Evolutionary conservation across 495 filamentous ascomycete genomes (phyloP), one percentile per base, ranked within the genome.

Genomic region (Penicillium nucicola): DNA sequence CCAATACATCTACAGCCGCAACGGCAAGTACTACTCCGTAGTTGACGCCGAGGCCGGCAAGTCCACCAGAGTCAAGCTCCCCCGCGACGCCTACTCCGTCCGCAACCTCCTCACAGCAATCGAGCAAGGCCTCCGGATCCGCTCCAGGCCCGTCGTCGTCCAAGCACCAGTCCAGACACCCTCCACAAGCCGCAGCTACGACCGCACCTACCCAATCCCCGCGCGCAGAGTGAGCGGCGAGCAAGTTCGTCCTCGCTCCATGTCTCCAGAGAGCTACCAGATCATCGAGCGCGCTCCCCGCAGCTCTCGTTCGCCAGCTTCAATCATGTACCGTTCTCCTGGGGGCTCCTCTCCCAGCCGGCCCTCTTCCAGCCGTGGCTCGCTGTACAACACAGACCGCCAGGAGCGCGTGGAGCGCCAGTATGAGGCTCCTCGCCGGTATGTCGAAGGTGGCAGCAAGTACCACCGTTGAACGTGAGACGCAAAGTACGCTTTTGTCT

Each of bases 61-160:
- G 46, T 56, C 65, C 0, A 73, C 67, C 7, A 66, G 77, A 5
- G 68, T 82, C 45, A 76, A 78, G 58, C 73, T 81, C 18, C 77
- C 77, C 2, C 60, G 64, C 8, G 63, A 70, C 33, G 71, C 61
- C 43, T 46, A 37, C 15, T 64, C 58, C 5, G 69, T 71, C 23
- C 74, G 71, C n/a, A 61, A 55, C 5, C 61, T 82, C 12, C 67
- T 82, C 1, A 61, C 70, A 12, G 76, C 77, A 2, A 64, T 81
- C 34, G 75, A 77, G 32, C 60, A 71, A 7, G 79, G 79, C 11
- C 47, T 80, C 30, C 62, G 64, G 18, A 54, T 79, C 10, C 62
- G 62, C 17, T 52, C 45, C 2, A 35, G 54, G 36, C 36, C 56
- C 13, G 35, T 35, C 23, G 35, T 42, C 51, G 53, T 51, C 48